Evolutionary conservation across 1,284 basidiomycete species (phyloP).

Genomic region (Ustilago loliicola): DNA sequence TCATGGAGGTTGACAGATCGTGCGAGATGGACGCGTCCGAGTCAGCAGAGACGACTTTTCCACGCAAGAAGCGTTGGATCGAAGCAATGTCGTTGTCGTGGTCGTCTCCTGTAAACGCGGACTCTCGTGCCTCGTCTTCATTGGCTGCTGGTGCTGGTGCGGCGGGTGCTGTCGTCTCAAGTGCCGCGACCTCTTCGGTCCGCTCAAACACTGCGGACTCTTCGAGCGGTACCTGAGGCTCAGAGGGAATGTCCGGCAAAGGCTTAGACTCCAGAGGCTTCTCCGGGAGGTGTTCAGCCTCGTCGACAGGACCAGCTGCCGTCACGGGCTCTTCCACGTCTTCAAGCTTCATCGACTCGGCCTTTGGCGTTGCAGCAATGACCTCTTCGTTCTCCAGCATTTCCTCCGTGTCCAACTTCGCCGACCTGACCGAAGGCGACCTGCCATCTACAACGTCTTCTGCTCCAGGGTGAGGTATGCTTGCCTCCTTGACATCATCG

Average conservation of each 20-base stretch:
- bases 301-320: neutral
- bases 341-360: neutral
- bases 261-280: constrained; percentile 5
- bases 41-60: constrained; percentile 30
- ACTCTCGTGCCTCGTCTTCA: constrained; percentile 4
- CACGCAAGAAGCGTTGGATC: constrained; percentile 43
- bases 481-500: constrained; percentile 13
- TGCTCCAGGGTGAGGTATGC: neutral
- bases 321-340: neutral
- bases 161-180: neutral
- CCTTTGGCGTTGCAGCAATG: constrained; percentile 2
- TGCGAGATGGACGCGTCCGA: constrained; percentile 21
- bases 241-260: neutral
- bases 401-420: constrained; percentile 9
- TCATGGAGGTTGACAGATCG: constrained; percentile 3
- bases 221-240: neutral
- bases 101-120: constrained; percentile 24
- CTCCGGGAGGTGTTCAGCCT: neutral
- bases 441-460: neutral
- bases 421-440: constrained; percentile 1
- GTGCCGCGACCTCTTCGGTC: neutral
- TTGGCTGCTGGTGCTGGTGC: constrained; percentile 1
- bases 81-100: constrained; percentile 38
- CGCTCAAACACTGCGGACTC: neutral
- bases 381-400: neutral